Percentiles rank a stretch among this genome's conserved stretches.
Conservation (phyloP, 352 stramenopile genomes). For the Thalassiosira gravida region DNA sequence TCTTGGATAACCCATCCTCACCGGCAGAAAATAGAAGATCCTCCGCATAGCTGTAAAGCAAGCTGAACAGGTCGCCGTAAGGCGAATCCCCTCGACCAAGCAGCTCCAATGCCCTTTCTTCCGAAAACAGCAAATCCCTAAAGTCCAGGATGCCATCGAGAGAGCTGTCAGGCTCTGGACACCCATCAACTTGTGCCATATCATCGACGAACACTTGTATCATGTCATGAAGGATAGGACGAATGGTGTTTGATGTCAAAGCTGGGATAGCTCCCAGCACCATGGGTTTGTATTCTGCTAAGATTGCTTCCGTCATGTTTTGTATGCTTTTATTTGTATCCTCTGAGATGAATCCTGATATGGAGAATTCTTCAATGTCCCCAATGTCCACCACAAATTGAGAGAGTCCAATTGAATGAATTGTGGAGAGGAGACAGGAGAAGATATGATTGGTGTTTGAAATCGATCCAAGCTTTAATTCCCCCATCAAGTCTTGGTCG, state of each 20-base stretch:
- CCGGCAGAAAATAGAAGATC: constrained; percentile 35
- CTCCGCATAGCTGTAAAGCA: constrained; percentile 48
- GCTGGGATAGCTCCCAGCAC: constrained; percentile 56
- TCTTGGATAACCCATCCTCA: constrained; percentile 17
- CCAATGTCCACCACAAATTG: constrained; percentile 63
- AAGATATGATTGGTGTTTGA: constrained; percentile 57
- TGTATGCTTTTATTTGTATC: constrained; percentile 56
- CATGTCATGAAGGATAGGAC: constrained; percentile 63
- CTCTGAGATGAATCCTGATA: constrained; percentile 71
- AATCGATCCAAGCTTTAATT: constrained; percentile 68
- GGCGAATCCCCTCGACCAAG: constrained; percentile 47
- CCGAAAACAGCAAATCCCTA: constrained; percentile 67
- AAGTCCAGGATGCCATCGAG: constrained; percentile 62
- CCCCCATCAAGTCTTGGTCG: constrained; percentile 60
- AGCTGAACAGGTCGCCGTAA: constrained; percentile 68
- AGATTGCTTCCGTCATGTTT: constrained; percentile 52
- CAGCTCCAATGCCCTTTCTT: constrained; percentile 24
- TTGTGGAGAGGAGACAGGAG: constrained; percentile 66
- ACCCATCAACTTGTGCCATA: background rate
- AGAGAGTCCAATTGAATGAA: constrained; percentile 58
- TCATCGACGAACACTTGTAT: constrained; percentile 52
- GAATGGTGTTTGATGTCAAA: constrained; percentile 64
- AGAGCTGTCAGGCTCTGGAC: constrained; percentile 2
- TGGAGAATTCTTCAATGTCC: constrained; percentile 66
- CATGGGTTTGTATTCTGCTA: constrained; percentile 60